Percentiles rank a stretch among this genome's conserved stretches.
These are phyloP conservation scores for Mortierella sp. DNA, from an alignment of 371 early-diverging fungal genomes.

Conservation along the genomic window DNA sequence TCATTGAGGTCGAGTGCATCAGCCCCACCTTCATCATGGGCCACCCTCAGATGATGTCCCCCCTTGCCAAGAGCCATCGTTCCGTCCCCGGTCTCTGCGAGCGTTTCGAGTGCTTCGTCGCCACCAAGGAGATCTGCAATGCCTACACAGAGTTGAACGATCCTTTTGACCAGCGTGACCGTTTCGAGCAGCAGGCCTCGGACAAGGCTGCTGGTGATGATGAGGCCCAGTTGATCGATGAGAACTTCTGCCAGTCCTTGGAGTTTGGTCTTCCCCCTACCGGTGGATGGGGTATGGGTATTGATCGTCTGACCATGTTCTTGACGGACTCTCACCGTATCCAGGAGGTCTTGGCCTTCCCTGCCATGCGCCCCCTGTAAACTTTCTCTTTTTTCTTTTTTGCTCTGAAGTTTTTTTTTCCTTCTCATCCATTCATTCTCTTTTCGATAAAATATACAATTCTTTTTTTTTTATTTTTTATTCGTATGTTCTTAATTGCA, in stretches of 20 bases:
- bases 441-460: neutral
- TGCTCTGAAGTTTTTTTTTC: neutral
- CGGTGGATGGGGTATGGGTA: conserved; percentile 98
- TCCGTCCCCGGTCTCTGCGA: conserved; percentile 94
- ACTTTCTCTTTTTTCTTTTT: neutral
- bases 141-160: conserved; percentile 99
- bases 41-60: conserved; percentile 99
- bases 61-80: conserved; percentile 99
- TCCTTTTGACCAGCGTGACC: conserved; percentile 97
- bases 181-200: conserved; percentile 97
- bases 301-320: conserved; percentile 99
- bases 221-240: conserved; percentile 99
- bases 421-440: neutral
- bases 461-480: neutral
- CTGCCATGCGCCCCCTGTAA: conserved; percentile 85
- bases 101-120: conserved; percentile 99
- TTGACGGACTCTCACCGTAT: conserved; percentile 99
- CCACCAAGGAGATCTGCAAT: conserved; percentile 99
- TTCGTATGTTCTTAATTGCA: neutral
- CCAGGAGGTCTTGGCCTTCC: conserved; percentile 98
- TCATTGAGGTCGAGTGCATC: conserved; percentile 96
- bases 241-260: conserved; percentile 97
- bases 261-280: conserved; percentile 99
- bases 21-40: conserved; percentile 98
- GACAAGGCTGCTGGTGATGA: conserved; percentile 99